Evolutionary conservation across 345 rosid species (phyloP).

Genomic region (Brassica juncea): DNA sequence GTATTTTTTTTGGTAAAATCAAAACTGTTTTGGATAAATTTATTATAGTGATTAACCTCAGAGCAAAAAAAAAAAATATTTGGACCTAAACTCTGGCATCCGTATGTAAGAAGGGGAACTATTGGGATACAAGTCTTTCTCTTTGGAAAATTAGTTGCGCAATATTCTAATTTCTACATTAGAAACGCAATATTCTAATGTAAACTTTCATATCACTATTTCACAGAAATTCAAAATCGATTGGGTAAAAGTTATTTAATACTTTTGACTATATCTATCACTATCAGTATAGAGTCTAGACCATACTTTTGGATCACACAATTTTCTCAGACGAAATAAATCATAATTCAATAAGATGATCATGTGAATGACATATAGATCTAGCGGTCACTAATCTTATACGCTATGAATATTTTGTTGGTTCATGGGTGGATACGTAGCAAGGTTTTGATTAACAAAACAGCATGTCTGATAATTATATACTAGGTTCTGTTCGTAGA

Average conservation of each 20-base stretch:
- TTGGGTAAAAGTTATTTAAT: not conserved
- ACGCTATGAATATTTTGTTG: not conserved
- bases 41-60: too few relatives aligned
- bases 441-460: not conserved
- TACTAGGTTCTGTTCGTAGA: not conserved
- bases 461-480: not conserved
- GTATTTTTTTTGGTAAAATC: too few relatives aligned
- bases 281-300: slow-evolving; percentile 13
- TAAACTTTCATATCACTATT: not conserved
- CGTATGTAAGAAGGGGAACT: too few relatives aligned
- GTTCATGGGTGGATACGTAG: not conserved
- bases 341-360: not conserved
- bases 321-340: not conserved
- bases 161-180: not conserved
- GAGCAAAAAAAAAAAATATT: too few relatives aligned
- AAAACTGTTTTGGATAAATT: too few relatives aligned
- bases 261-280: not conserved
- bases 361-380: not conserved
- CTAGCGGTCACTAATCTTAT: slow-evolving; percentile 5
- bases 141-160: not conserved
- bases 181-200: not conserved
- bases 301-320: not conserved
- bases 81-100: too few relatives aligned
- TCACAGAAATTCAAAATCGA: not conserved
- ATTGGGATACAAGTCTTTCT: too few relatives aligned